phyloP scores from a whole-genome alignment of 495 filamentous ascomycete genomes.

The Cercophora sp. region DNA sequence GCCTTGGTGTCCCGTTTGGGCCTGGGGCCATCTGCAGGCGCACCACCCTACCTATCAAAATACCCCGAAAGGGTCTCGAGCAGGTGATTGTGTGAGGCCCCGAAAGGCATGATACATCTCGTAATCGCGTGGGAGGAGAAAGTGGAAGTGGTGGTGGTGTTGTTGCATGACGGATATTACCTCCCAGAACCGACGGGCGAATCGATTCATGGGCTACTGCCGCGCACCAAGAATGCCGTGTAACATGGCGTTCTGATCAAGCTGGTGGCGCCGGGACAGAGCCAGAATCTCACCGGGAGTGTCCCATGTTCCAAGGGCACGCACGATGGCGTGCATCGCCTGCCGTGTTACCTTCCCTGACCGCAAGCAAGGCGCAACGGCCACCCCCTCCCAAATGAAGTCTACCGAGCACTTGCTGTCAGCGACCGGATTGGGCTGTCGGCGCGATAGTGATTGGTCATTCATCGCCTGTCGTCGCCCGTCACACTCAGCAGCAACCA shows the following conservation, averaged over 20 bases:
- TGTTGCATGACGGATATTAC: slow-evolving; percentile 1
- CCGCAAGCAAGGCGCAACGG: background rate
- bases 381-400: slow-evolving; percentile 1
- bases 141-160: background rate
- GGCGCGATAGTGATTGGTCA: slow-evolving; percentile 27
- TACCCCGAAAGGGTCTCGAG: background rate
- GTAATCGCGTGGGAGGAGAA: background rate
- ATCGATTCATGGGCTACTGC: background rate
- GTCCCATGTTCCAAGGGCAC: slow-evolving; percentile 12
- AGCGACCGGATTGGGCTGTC: slow-evolving; percentile 19
- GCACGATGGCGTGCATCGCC: slow-evolving; percentile 26
- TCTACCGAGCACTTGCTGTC: slow-evolving; percentile 1
- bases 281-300: slow-evolving; percentile 5
- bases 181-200: slow-evolving; percentile 4
- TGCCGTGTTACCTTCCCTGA: slow-evolving; percentile 18
- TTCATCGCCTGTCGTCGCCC: background rate
- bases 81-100: too few species aligned
- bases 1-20: background rate
- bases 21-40: background rate
- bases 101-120: too few species aligned
- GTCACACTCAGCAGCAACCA: background rate
- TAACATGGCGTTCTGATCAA: slow-evolving; percentile 8
- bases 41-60: background rate
- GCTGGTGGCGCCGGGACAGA: background rate
- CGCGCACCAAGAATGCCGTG: background rate